Base-by-base conservation (phyloP, 1,284 basidiomycete species). In the Coriolopsis trogii region DNA sequence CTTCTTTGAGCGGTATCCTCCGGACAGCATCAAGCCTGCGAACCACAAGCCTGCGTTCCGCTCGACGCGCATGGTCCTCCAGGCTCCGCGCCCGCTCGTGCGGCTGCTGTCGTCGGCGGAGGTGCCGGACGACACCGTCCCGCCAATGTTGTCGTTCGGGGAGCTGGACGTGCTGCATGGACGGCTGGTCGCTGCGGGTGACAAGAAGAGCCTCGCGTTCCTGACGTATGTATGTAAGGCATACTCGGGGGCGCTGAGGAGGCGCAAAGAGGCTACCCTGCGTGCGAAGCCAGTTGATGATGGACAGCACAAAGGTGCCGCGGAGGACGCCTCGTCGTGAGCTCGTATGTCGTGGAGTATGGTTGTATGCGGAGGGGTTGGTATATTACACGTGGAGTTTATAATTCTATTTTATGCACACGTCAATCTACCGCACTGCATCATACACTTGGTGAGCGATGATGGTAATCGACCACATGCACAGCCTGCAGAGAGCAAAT, bases 141-240 rank as follows among this genome's bases (percentile, higher is more conserved):
- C 89, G 4, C 88, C 89, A 0, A 62, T 89, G 16, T 61, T 91
- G 21, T 77, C 78, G 10, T 89, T 89, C 62, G 59, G 67, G 4
- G 87, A 91, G 60, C 55, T 90, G 20, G 85, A 89, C 57, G 49
- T 84, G 15, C 68, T 91, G 38, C 88, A 91, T 61, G 77, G 86
- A 50, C 74, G 82, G 29, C 67, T 89, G 29, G 79, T 83, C 6
- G 76, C 73, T 4, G 68, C 64, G 1, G 72, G 71, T 18, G 67
- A 74, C 38, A 36, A 26, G 34, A 34, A 33, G 18, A 79, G 80
- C 15, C 70, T 91, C 31, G 75, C 70, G 12, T 89, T 82, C 61
- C 51, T 91, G 34, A 88, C 81, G 55, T 90, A 82, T 73, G 65
- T 85, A 2, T 82, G 78, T 61, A 82, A 82, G 69, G 72, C 85